Base-by-base conservation (phyloP, 2,329 filamentous ascomycete genomes). In the Penicillium verrucosum region DNA sequence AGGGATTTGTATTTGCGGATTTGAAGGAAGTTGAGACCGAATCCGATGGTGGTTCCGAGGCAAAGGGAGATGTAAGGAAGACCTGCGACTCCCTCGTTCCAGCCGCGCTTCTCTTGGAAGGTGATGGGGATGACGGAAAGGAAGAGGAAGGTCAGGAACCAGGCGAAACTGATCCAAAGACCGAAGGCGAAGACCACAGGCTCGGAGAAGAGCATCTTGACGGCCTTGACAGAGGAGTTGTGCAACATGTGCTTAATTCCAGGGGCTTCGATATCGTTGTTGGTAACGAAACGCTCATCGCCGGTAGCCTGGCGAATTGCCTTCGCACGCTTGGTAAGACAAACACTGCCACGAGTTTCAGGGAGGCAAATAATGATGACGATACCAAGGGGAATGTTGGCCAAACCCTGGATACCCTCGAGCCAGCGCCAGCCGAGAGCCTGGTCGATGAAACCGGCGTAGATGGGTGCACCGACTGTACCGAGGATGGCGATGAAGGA, bases 141-240 rank as follows among this genome's bases (percentile, higher is more conserved):
- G 76, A 82, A 82, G 50, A 82, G 74, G 74, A 82, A 82, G 42
- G 79, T 75, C 21, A 82, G 75, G 61, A 79, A 80, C 80, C 80
- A 82, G 62, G 78, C 78, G 67, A 82, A 81, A 16, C 73, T 73
- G 57, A 82, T 81, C 79, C 79, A 81, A 29, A 81, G 67, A 54
- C 80, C 80, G 44, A 81, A 80, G 29, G 75, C 73, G 55, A 81
- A 79, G 5, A 80, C 78, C 10, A 80, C 78, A 21, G 78, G 78
- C 61, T 81, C 79, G 2, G 77, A 78, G 57, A 74, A 67, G 5
- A 81, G 73, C 78, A 81, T 80, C 59, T 77, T 70, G 57, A 81
- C 72, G 8, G 80, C 79, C 64, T 81, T 82, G 61, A 82, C 75
- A n/a, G 78, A 81, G 0, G 80, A 81, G 45, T 68, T 71, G 61